Base-by-base conservation (phyloP, 2,329 filamentous ascomycete species). In the Elsinoe arachidis region DNA sequence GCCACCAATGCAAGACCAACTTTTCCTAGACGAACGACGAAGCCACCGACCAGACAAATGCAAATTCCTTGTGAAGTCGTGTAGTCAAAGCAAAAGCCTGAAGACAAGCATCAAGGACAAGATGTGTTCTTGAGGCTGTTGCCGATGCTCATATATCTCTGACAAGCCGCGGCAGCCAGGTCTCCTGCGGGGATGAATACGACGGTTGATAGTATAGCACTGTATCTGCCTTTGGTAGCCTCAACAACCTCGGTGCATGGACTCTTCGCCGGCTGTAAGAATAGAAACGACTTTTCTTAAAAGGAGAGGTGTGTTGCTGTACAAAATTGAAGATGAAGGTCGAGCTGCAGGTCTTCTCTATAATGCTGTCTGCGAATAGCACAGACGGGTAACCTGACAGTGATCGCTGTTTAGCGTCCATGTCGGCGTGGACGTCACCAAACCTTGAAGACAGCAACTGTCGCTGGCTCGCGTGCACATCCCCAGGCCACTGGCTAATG, bases 341-440 rank as follows among this genome's bases (percentile, higher is more conserved):
- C 41, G 41, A 46, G 19, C 15, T 35, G 46, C 46, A 26, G 26
- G 15, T 34, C 26, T 30, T 9, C 46, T 26, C 46, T 51, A 35
- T 34, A 51, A 34, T 51, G 30, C 26, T 34, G 34, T 51, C 46
- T 30, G 33, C 17, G 26, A 51, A 51, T 51, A 51, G 46, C 46
- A 51, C 46, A 51, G 46, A 51, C 46, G 46, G 15, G 14, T 15
- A 14, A 51, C 46, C 33, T 51, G 46, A 51, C 46, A 51, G 46
- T 15, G 46, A 51, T 34, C 46, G 46, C 46, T 35, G 33, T 35
- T 51, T 51, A 51, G 46, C 46, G 23, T 26, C 26, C 26, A 26
- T 51, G 46, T 30, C 46, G 33, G 33, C 30, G 46, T 26, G 26
- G 34, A 51, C n/a, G 26, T 51, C 46, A 51, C 46, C 12, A 35